A percentile compares a stretch with the other conserved stretches of the same genome.
Evolutionary conservation across 371 early-diverging fungal species (phyloP).

Genomic region (Fennellomyces sp.): DNA sequence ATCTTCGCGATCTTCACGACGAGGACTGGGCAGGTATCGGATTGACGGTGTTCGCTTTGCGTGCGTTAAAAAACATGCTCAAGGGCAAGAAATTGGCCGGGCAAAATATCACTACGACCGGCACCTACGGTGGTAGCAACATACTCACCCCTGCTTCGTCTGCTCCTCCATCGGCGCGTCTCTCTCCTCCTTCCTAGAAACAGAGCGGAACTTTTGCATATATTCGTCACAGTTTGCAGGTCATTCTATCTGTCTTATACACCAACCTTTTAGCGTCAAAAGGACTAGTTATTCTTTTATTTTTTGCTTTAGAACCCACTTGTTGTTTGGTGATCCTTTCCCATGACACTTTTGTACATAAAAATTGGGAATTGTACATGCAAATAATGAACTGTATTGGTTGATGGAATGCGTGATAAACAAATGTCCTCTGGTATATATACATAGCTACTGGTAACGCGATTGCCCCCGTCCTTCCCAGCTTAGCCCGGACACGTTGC

Average conservation of each 20-base stretch:
- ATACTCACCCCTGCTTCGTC: neutral
- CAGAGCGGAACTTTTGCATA: neutral
- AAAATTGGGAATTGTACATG: no score
- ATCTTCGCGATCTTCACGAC: constrained; percentile 76
- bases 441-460: neutral
- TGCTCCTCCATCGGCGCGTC: constrained; percentile 1
- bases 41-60: constrained; percentile 87
- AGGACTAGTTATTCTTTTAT: neutral
- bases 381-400: neutral
- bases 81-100: constrained; percentile 23
- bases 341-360: no score
- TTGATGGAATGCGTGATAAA: neutral
- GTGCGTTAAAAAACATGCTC: constrained; percentile 83
- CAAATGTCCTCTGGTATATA: no score
- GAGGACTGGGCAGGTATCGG: constrained; percentile 81
- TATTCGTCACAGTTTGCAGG: neutral
- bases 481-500: neutral
- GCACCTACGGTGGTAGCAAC: neutral
- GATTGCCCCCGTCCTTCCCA: constrained; percentile 1
- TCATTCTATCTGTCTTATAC: constrained; percentile 3
- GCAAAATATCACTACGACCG: neutral
- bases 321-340: neutral
- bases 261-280: neutral
- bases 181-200: neutral
- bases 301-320: constrained; percentile 4